Conservation (phyloP, 305 asterid species). For the Solanum aculeatissimum region DNA sequence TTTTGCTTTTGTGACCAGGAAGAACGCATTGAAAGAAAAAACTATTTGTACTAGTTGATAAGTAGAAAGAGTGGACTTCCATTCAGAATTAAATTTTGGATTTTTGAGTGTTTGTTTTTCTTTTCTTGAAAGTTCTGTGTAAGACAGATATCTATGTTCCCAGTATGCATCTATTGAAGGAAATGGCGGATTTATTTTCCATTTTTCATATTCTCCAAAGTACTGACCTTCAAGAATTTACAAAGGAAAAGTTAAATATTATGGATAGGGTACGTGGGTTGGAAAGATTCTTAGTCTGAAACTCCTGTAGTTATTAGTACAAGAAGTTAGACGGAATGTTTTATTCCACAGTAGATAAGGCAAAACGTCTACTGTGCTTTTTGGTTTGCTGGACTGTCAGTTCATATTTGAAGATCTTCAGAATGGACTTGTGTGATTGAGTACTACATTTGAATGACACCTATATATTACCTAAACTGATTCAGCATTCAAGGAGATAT, state of each 20-base stretch:
- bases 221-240: not conserved
- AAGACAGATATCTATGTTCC: not conserved
- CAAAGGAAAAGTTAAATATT: not conserved
- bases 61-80: not conserved
- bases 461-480: not conserved
- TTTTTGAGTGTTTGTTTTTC: not conserved
- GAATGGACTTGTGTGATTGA: not conserved
- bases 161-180: not conserved
- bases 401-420: not conserved
- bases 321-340: not conserved
- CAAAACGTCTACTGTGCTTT: not conserved
- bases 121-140: not conserved
- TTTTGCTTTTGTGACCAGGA: not conserved
- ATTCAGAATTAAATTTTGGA: not conserved
- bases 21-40: not conserved
- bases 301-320: not conserved
- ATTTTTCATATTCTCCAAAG: not conserved
- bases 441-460: not conserved
- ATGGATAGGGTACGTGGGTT: not conserved
- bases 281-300: not conserved
- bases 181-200: not conserved
- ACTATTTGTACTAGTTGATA: not conserved
- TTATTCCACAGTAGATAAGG: not conserved
- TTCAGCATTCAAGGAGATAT: slow-evolving; percentile 34
- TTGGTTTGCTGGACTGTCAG: not conserved